A percentile compares a stretch with the other conserved stretches of the same genome.
Evolutionary conservation across 2,329 filamentous ascomycete species (phyloP).

Genomic region (Chaetomiaceae sp.): DNA sequence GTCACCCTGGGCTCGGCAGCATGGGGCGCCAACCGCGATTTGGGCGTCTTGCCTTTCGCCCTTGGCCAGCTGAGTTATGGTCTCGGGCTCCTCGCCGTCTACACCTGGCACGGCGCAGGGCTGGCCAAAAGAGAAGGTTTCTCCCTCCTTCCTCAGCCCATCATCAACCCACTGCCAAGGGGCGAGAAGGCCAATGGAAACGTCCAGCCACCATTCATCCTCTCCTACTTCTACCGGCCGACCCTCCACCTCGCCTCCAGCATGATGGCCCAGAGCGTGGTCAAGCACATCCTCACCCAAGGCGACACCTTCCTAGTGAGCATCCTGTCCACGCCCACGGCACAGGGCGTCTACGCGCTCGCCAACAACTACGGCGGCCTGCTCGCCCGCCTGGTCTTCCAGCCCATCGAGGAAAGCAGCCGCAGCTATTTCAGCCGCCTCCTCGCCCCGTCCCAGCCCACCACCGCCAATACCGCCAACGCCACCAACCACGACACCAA

Average conservation of each 20-base stretch:
- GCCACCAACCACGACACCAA: slow-evolving; percentile 10
- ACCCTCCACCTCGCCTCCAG: slow-evolving; percentile 72
- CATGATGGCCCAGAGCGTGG: slow-evolving; percentile 78
- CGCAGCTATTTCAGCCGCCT: slow-evolving; percentile 84
- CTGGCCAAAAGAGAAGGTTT: slow-evolving; percentile 58
- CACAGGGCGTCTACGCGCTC: slow-evolving; percentile 87
- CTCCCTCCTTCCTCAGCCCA: slow-evolving; percentile 55
- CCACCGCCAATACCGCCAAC: slow-evolving; percentile 46
- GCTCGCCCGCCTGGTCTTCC: slow-evolving; percentile 81
- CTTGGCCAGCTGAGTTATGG: slow-evolving; percentile 80
- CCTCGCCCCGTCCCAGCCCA: slow-evolving; percentile 44
- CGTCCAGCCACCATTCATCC: slow-evolving; percentile 41
- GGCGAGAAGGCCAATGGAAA: too few relatives aligned
- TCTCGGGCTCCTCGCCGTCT: slow-evolving; percentile 61
- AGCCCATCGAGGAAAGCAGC: slow-evolving; percentile 91
- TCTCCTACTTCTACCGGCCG: slow-evolving; percentile 61
- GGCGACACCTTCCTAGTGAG: slow-evolving; percentile 88
- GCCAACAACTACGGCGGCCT: slow-evolving; percentile 94
- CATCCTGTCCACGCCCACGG: slow-evolving; percentile 66
- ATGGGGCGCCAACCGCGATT: slow-evolving; percentile 53
- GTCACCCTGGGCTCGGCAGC: slow-evolving; percentile 68
- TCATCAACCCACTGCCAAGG: slow-evolving; percentile 29
- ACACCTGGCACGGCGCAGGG: slow-evolving; percentile 55
- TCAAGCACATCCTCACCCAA: slow-evolving; percentile 92
- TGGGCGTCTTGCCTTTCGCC: slow-evolving; percentile 84